phyloP scores from a whole-genome alignment of 2,329 filamentous ascomycete species.

The Cordyceps farinosa region DNA sequence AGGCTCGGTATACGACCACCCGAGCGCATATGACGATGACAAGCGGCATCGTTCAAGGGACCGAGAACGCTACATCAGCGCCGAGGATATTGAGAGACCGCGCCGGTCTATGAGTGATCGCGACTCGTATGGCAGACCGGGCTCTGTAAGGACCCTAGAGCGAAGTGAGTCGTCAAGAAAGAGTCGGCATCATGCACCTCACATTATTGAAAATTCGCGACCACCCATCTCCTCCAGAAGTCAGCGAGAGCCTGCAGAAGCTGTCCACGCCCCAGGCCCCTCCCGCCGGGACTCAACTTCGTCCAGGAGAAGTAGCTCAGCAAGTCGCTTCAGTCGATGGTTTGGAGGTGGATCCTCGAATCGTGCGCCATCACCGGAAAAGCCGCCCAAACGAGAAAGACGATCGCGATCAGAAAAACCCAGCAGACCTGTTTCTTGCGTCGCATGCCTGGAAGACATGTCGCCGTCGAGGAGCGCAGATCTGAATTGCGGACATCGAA shows the following conservation, averaged over 20 bases:
- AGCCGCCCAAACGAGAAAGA: constrained; percentile 17
- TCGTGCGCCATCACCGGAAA: constrained; percentile 27
- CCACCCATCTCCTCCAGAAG: constrained; percentile 32
- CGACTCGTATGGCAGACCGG: constrained; percentile 27
- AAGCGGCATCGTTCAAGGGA: constrained; percentile 7
- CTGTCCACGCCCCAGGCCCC: constrained; percentile 1
- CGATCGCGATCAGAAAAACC: constrained; percentile 16
- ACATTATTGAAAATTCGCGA: constrained; percentile 33
- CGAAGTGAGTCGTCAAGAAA: constrained; percentile 30
- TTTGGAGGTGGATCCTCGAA: constrained; percentile 27
- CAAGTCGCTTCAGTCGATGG: constrained; percentile 28
- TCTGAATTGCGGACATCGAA: constrained; percentile 73
- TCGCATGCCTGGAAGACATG: constrained; percentile 68
- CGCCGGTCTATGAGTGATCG: constrained; percentile 28
- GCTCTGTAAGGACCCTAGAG: constrained; percentile 28
- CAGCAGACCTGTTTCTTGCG: constrained; percentile 56
- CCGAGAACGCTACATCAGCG: not conserved
- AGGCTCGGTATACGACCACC: constrained; percentile 12
- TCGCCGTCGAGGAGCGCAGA: constrained; percentile 62
- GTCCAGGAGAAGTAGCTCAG: constrained; percentile 21
- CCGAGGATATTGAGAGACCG: constrained; percentile 26
- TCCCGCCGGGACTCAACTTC: constrained; percentile 13
- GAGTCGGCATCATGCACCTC: constrained; percentile 25
- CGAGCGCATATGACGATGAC: constrained; percentile 6
- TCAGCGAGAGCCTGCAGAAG: constrained; percentile 4